Conservation (phyloP, 1,139 yeast species). For the Kurtzmaniella quercitrusa region DNA sequence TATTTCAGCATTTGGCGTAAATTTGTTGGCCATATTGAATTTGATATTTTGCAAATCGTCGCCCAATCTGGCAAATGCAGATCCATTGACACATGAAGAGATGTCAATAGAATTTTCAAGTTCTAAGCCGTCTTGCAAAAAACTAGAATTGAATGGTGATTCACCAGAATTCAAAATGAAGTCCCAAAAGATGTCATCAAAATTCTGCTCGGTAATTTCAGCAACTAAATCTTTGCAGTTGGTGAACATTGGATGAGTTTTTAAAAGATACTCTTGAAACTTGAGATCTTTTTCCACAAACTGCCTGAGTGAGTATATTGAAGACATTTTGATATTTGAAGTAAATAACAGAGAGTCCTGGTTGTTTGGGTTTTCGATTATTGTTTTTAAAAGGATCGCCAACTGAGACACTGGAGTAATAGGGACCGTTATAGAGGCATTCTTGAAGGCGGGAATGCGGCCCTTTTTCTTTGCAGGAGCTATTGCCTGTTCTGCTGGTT, state of each 20-base stretch:
- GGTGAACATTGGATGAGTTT: constrained; percentile 8
- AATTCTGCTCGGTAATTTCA: constrained; percentile 20
- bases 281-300: constrained; percentile 49
- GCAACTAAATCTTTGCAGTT: constrained; percentile 6
- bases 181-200: constrained; percentile 47
- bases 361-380: constrained; percentile 15
- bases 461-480: neutral
- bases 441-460: neutral
- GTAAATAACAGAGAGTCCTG: constrained; percentile 27
- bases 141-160: neutral
- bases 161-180: constrained; percentile 25
- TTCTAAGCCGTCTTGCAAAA: constrained; percentile 24
- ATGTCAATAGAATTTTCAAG: constrained; percentile 27
- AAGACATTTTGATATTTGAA: constrained; percentile 31
- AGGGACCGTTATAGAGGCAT: constrained; percentile 10
- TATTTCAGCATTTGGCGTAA: neutral
- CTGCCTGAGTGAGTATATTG: constrained; percentile 47
- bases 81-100: constrained; percentile 21
- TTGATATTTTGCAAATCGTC: constrained; percentile 24
- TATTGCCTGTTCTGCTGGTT: neutral
- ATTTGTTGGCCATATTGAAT: constrained; percentile 14
- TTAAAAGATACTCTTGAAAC: constrained; percentile 33
- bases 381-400: constrained; percentile 19
- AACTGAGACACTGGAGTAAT: constrained; percentile 27
- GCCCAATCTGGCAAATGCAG: constrained; percentile 23